Percentiles rank a stretch among this genome's conserved stretches.
Conservation (phyloP, 805 yeast genomes). For the Hanseniaspora taiwanica region DNA sequence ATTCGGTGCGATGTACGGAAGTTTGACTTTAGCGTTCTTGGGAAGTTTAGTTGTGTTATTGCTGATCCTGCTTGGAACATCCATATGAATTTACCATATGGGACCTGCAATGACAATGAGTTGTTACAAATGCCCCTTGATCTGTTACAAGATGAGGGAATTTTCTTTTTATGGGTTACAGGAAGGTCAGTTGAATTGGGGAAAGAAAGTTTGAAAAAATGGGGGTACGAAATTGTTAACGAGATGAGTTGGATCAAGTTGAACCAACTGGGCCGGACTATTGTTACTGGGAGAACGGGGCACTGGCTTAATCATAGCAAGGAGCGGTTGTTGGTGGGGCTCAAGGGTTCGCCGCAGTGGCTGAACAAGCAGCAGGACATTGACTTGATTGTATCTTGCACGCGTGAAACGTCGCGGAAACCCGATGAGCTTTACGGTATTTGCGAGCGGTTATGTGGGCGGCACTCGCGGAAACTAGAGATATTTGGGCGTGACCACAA, state of each 20-base stretch:
- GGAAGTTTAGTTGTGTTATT: constrained; percentile 70
- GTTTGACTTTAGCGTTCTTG: constrained; percentile 56
- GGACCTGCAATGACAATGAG: constrained; percentile 68
- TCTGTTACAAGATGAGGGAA: constrained; percentile 69
- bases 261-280: constrained; percentile 76
- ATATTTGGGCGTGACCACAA: constrained; percentile 84
- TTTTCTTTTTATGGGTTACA: constrained; percentile 84
- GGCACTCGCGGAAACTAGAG: constrained; percentile 65
- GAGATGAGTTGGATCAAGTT: constrained; percentile 87
- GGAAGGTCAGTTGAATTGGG: constrained; percentile 89
- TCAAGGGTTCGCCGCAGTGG: constrained; percentile 74
- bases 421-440: constrained; percentile 86
- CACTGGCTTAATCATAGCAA: constrained; percentile 95
- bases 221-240: constrained; percentile 75
- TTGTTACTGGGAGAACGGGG: constrained; percentile 92
- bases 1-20: constrained; percentile 70
- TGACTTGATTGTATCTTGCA: constrained; percentile 66
- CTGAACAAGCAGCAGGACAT: constrained; percentile 50
- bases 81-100: constrained; percentile 74
- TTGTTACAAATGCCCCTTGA: constrained; percentile 52
- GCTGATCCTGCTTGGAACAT: constrained; percentile 98
- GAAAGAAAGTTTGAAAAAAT: constrained; percentile 52
- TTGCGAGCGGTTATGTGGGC: constrained; percentile 74
- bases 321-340: constrained; percentile 77
- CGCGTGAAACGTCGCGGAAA: constrained; percentile 80